Conservation (phyloP, 441 rosid genomes). For the Adansonia gregorii region DNA sequence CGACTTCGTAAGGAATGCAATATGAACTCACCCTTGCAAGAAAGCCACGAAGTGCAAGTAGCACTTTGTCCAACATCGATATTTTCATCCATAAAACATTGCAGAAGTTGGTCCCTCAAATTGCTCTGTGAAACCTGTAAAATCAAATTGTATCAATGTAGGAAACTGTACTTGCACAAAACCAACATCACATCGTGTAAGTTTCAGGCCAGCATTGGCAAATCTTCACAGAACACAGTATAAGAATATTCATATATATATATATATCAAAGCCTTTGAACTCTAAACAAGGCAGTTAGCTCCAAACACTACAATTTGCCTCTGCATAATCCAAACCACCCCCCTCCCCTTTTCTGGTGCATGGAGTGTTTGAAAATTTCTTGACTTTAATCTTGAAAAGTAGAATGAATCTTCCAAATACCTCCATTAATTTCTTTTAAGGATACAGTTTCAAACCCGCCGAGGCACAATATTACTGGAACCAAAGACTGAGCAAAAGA, state of each 20-base stretch:
- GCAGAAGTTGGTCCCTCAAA: conserved; percentile 84
- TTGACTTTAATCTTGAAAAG: not conserved
- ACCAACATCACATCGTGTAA: not conserved
- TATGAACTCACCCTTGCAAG: conserved; percentile 76
- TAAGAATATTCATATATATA: not conserved
- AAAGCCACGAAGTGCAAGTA: conserved; percentile 95
- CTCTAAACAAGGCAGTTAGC: not conserved
- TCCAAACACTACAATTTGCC: not conserved
- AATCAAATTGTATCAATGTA: not conserved
- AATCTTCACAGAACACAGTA: not conserved
- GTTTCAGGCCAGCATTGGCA: not conserved
- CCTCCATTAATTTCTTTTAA: not conserved
- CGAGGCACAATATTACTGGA: not conserved
- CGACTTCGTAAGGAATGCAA: not conserved
- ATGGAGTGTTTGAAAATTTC: not conserved
- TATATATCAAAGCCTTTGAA: not conserved
- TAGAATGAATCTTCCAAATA: not conserved
- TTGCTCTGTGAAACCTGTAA: conserved; percentile 74
- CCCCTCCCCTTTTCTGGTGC: not conserved
- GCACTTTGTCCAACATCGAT: conserved; percentile 91
- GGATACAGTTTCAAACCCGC: not conserved
- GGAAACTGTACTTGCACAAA: conserved; percentile 9
- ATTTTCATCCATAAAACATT: conserved; percentile 87
- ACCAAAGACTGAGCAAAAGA: not conserved
- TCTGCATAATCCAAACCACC: not conserved